phyloP scores from a whole-genome alignment of 2,329 filamentous ascomycete genomes.

The Calonectria pauciramosa region DNA sequence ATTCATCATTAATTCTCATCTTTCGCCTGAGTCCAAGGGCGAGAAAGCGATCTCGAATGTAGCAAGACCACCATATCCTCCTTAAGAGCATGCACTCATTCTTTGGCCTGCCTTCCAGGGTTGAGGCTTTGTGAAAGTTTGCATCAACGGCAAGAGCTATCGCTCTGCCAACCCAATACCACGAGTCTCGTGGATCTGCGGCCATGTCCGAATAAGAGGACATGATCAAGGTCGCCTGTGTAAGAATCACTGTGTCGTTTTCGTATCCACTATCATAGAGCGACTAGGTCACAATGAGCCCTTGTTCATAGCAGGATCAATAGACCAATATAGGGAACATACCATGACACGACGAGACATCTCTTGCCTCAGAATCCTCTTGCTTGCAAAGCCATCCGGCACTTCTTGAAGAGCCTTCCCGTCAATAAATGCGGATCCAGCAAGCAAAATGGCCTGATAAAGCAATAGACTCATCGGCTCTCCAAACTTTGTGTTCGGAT shows the following conservation, averaged over 20 bases:
- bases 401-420: background rate
- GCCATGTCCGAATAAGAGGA: constrained; percentile 1
- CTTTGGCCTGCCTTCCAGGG: background rate
- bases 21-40: background rate
- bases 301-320: background rate
- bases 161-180: background rate
- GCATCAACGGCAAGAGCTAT: background rate
- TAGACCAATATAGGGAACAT: background rate
- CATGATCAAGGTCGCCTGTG: background rate
- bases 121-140: background rate
- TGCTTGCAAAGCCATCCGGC: background rate
- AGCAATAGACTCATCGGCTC: background rate
- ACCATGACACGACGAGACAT: background rate
- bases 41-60: background rate
- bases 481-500: background rate
- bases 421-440: background rate
- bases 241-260: background rate
- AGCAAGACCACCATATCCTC: constrained; percentile 9
- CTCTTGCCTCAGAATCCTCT: background rate
- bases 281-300: background rate
- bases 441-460: constrained; percentile 3
- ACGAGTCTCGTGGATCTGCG: background rate
- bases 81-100: background rate
- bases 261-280: background rate
- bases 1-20: background rate